Evolutionary conservation across 1,284 basidiomycete species (phyloP), one percentile per base, ranked within the genome.

Genomic region (Leccinum subfulvum): DNA sequence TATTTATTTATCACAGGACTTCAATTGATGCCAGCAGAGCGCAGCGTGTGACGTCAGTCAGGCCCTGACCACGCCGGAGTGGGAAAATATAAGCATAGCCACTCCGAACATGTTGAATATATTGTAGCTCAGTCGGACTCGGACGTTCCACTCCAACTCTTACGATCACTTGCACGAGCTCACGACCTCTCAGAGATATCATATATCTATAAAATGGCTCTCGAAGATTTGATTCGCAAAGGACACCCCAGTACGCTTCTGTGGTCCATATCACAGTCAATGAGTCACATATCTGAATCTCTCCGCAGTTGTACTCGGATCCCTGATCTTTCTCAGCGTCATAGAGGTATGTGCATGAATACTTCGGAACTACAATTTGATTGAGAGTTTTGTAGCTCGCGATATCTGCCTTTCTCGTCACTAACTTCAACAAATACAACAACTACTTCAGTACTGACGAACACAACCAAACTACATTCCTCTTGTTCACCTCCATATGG

Each of bases 401-500:
- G 18, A 82, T 91, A 64, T 81, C 89, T 5, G 84, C 89, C 28
- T 92, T 88, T 84, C 81, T 92, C 49, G 80, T 81, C 11, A 76
- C 85, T 10, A 79, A 77, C 58, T 91, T 82, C 76, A 83, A 86
- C 71, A 58, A 68, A 35, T 76, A 82, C 66, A 79, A 85, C 75
- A 83, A 89, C 77, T 84, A 78, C 72, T 78, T 77, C 62, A 81
- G 69, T 61, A 66, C 66, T 18, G 72, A 79, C 39, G 83, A 87
- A 65, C 82, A 83, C 56, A 85, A 88, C 70, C 81, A 87, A 47
- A 83, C 86, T 8, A 81, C 83, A 55, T 91, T 85, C 76, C 76
- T 89, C 59, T 79, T 90, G 23, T 92, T 92, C 77, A 72, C 79
- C 21, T 87, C 86, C 16, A 76, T 79, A 66, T 92, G 91, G 90